A percentile compares a stretch with the other conserved stretches of the same genome.
phyloP scores from a whole-genome alignment of 139 green algal genomes.

The Closterium sp. region DNA sequence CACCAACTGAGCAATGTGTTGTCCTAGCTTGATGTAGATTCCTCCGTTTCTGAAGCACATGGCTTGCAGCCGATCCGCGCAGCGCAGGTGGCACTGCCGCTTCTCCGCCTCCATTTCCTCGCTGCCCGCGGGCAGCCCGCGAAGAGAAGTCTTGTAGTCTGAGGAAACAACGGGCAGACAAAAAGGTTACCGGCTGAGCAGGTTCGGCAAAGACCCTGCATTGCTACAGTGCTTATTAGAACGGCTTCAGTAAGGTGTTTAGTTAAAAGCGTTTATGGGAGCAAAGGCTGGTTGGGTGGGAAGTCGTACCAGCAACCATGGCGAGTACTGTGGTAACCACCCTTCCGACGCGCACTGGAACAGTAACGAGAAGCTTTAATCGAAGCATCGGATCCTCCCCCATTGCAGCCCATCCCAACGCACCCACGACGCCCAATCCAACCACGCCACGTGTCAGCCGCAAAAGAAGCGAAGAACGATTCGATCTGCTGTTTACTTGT shows the following conservation, averaged over 20 bases:
- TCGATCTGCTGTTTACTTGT: background rate
- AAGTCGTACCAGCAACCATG: background rate
- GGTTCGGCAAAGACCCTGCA: background rate
- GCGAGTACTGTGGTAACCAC: background rate
- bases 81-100: conserved; percentile 61
- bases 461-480: background rate
- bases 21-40: conserved; percentile 83
- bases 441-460: background rate
- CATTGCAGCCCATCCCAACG: background rate
- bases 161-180: background rate
- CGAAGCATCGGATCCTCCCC: background rate
- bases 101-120: conserved; percentile 5
- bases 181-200: background rate
- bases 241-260: no score
- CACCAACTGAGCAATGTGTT: conserved; percentile 86
- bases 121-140: background rate
- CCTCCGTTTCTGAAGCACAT: conserved; percentile 85
- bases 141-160: background rate
- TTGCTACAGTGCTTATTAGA: background rate
- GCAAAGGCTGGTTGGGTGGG: background rate
- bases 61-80: conserved; percentile 60
- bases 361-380: background rate
- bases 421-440: background rate
- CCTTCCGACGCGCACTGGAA: background rate
- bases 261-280: background rate